These are phyloP conservation scores for Nigrospora osmanthi DNA, from an alignment of 2,329 filamentous ascomycete genomes.

Conservation along the genomic window DNA sequence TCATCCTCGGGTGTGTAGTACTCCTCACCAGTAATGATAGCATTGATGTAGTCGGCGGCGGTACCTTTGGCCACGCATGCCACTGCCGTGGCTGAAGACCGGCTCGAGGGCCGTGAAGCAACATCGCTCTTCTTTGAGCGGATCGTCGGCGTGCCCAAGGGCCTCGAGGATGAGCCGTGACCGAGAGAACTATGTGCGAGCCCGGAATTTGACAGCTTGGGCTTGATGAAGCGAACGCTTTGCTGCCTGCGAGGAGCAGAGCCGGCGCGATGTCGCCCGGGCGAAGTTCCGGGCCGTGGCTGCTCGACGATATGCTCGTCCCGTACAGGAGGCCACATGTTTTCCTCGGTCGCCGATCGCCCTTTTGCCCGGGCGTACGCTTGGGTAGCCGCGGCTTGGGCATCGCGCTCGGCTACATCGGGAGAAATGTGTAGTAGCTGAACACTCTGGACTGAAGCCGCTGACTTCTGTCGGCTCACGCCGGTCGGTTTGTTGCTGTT, in stretches of 20 bases:
- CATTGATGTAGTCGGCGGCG: conserved; percentile 27
- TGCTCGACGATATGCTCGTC: conserved; percentile 6
- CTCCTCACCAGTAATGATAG: conserved; percentile 28
- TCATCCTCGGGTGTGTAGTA: conserved; percentile 41
- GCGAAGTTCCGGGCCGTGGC: conserved; percentile 8
- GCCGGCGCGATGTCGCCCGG: conserved; percentile 10
- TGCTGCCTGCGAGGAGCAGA: conserved; percentile 32
- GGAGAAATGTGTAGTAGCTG: conserved; percentile 42
- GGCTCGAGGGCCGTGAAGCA: conserved; percentile 6
- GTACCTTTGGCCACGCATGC: conserved; percentile 17
- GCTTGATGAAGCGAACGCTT: conserved; percentile 46
- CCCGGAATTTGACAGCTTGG: conserved; percentile 1
- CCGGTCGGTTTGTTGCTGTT: conserved; percentile 38
- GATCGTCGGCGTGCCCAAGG: not conserved
- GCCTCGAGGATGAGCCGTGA: conserved; percentile 1
- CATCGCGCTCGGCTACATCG: conserved; percentile 45
- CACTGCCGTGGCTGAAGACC: conserved; percentile 16
- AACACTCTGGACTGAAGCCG: conserved; percentile 37
- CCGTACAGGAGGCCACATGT: conserved; percentile 24
- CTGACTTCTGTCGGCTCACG: conserved; percentile 45
- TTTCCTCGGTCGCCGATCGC: conserved; percentile 25
- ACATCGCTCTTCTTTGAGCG: not conserved
- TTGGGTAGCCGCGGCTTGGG: conserved; percentile 52
- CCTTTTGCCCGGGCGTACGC: conserved; percentile 49
- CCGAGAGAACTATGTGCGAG: not conserved